phyloP scores from a whole-genome alignment of 129 eudicot genomes.

The Arctium lappa region DNA sequence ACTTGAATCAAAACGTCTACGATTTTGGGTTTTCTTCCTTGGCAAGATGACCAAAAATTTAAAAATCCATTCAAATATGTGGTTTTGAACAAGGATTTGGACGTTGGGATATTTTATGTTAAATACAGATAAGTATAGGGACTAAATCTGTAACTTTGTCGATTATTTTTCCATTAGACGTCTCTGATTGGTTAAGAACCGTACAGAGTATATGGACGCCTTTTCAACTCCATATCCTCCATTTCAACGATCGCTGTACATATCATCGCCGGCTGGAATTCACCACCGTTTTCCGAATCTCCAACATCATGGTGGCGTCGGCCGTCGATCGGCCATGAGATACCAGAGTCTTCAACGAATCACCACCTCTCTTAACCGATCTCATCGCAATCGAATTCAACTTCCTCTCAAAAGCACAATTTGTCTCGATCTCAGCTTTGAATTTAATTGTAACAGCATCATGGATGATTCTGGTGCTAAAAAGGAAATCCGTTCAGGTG shows the following conservation, averaged over 20 bases:
- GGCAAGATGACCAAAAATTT: background rate
- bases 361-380: conserved; percentile 23
- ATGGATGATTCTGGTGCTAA: conserved; percentile 35
- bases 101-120: background rate
- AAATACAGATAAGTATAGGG: background rate
- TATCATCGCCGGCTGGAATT: conserved; percentile 11
- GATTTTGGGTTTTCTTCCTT: background rate
- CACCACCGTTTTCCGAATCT: conserved; percentile 1
- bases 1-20: no score
- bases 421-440: background rate
- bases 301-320: conserved; percentile 28
- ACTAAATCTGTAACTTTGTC: background rate
- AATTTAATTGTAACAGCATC: background rate
- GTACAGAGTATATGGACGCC: background rate
- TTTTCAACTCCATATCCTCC: background rate
- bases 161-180: conserved; percentile 10
- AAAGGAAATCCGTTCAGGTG: conserved; percentile 8
- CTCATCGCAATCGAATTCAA: conserved; percentile 20
- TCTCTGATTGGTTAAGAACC: conserved; percentile 4
- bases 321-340: conserved; percentile 33
- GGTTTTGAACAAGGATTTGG: background rate
- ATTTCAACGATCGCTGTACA: background rate
- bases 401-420: conserved; percentile 3
- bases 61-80: background rate
- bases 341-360: conserved; percentile 12